These are phyloP conservation scores for Piper longum DNA, from an alignment of 164 flowering plant genomes.

Conservation along the genomic window DNA sequence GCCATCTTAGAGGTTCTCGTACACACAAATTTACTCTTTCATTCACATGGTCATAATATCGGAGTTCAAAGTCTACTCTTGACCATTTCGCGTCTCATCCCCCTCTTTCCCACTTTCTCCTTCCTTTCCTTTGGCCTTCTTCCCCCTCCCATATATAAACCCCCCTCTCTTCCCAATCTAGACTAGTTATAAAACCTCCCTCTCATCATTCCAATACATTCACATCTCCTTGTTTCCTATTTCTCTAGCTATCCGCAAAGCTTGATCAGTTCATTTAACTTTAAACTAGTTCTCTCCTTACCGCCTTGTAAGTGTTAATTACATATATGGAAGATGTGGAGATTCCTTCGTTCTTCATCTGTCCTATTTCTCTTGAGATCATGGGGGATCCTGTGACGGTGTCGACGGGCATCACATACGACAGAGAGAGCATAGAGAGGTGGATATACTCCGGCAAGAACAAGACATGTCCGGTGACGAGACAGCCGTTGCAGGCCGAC, in stretches of 20 bases:
- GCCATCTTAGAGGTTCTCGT: not conserved
- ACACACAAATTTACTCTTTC: not conserved
- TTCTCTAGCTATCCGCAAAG: too few relatives aligned
- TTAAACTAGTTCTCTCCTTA: not conserved
- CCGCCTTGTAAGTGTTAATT: not conserved
- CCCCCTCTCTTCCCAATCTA: not conserved
- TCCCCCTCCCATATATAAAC: not conserved
- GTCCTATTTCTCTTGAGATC: conserved; percentile 70
- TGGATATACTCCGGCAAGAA: conserved; percentile 50
- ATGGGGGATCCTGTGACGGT: conserved; percentile 80
- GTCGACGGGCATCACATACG: conserved; percentile 74
- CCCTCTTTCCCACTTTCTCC: not conserved
- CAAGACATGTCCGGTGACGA: conserved; percentile 55
- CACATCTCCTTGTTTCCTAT: not conserved
- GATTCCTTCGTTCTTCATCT: conserved; percentile 51
- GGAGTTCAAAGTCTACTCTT: not conserved
- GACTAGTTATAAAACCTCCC: not conserved
- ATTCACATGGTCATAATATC: not conserved
- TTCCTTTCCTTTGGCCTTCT: not conserved
- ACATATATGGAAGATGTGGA: conserved; percentile 34
- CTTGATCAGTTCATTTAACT: too few relatives aligned
- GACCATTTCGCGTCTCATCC: not conserved
- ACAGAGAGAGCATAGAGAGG: conserved; percentile 52
- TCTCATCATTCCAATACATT: not conserved
- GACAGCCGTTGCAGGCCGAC: conserved; percentile 19